Conservation (phyloP, 78 protist species). For the Dictyostelium brefeldianum region DNA sequence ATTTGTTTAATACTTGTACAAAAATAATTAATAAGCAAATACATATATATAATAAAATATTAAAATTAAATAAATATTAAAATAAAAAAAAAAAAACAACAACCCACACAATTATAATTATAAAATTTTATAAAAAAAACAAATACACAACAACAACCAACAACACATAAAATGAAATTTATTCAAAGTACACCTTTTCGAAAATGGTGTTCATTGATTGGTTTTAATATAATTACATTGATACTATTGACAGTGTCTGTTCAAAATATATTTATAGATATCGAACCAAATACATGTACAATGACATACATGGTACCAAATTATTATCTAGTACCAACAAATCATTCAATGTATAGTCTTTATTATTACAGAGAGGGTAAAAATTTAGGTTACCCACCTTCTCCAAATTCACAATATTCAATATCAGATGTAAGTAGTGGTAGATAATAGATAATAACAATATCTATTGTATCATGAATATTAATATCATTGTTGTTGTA, state of each 20-base stretch:
- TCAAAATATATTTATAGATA: constrained; percentile 30
- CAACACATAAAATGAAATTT: constrained; percentile 4
- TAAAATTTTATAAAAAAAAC: background rate
- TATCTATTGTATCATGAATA: background rate
- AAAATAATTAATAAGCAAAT: background rate
- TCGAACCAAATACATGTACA: constrained; percentile 75
- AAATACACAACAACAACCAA: background rate
- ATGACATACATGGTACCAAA: constrained; percentile 80
- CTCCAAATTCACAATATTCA: background rate
- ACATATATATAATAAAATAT: background rate
- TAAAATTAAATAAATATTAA: background rate
- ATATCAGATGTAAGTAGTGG: background rate
- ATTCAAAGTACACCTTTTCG: constrained; percentile 17
- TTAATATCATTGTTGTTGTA: background rate
- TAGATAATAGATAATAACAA: background rate
- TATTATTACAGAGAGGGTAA: constrained; percentile 68
- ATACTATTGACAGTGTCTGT: background rate
- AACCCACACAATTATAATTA: too few species aligned
- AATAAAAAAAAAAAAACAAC: background rate
- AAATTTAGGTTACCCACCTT: background rate
- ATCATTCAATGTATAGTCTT: constrained; percentile 35
- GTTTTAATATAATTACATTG: constrained; percentile 27
- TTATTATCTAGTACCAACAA: constrained; percentile 61
- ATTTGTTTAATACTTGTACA: background rate
- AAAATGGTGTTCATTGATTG: constrained; percentile 43